Percentiles rank a stretch among this genome's conserved stretches.
Evolutionary conservation across 495 filamentous ascomycete genomes (phyloP).

Genomic region (Pyrenula aspistea): DNA sequence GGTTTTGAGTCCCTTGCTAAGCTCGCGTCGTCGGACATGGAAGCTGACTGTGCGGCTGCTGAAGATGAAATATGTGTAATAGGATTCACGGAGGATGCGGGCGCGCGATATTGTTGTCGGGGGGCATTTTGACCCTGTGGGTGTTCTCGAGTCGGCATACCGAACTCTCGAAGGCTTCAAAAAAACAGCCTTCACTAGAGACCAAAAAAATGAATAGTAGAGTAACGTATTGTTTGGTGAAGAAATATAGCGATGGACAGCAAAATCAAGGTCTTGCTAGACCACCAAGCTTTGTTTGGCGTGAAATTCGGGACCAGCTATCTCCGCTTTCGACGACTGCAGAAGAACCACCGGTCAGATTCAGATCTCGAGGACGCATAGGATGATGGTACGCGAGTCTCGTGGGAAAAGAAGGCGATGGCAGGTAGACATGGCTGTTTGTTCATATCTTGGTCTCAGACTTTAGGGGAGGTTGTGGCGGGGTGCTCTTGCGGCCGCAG

Average conservation of each 20-base stretch:
- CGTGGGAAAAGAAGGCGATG: neutral
- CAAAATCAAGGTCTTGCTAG: too few relatives aligned
- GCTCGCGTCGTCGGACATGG: neutral
- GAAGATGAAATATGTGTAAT: neutral
- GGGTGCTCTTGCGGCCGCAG: too few relatives aligned
- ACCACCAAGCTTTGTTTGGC: too few relatives aligned
- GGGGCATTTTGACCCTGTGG: neutral
- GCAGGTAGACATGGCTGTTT: neutral
- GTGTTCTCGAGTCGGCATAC: neutral
- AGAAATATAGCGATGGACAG: too few relatives aligned
- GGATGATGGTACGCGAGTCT: too few relatives aligned
- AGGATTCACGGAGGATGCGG: neutral
- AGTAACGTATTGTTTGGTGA: too few relatives aligned
- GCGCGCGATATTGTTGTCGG: neutral
- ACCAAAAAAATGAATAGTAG: neutral
- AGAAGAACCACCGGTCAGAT: too few relatives aligned
- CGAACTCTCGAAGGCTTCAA: neutral
- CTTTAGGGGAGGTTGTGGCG: neutral
- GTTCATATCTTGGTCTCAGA: neutral
- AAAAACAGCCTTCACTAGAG: neutral
- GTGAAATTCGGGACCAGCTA: too few relatives aligned
- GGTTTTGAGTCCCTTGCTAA: conserved; percentile 11
- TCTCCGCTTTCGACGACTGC: too few relatives aligned
- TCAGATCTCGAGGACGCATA: too few relatives aligned
- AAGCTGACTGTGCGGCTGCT: neutral